Evolutionary conservation across 2,329 filamentous ascomycete genomes (phyloP), one percentile per base, ranked within the genome.

Genomic region (Monosporascus cannonballus): DNA sequence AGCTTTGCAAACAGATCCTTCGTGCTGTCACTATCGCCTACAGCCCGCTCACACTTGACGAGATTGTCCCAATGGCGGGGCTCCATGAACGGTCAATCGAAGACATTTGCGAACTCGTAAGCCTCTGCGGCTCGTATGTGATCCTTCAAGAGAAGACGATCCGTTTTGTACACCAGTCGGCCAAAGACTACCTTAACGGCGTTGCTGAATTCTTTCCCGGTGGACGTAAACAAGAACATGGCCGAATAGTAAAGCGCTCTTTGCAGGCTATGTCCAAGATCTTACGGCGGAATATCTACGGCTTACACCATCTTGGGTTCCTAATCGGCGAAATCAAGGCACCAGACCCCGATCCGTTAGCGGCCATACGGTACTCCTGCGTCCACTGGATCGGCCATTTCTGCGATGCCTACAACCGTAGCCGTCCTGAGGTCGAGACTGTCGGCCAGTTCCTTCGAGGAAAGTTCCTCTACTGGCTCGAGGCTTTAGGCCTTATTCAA

Each of bases 401-500:
- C 20, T 22, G 20, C 20, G 3, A 22, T 22, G 3, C 3, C 3
- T 22, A 22, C 20, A 22, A 22, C 20, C 20, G 20, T 22, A 22
- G 49, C 53, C 61, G 64, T 51, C 54, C 56, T 50, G 63, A 69
- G 47, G 52, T 54, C 45, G 63, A 61, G 22, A n/a, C 18, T 18
- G 54, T 67, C 4, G 50, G 66, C 50, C 17, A 25, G 2, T 76
- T 76, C 53, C 52, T 75, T 6, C 48, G 61, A 52, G 51, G 60
- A 15, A 65, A 71, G n/a, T 65, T 67, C 48, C 64, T 77, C 1
- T 65, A 75, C 50, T 77, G 71, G 73, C 59, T 78, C 3, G 73
- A 77, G 52, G 67, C 70, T 34, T 63, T 76, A 2, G 70, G 70
- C 46, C 63, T 73, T 4, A 54, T 71, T 17, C 46, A 50, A 9